Percentiles rank a stretch among this genome's conserved stretches.
Conservation (phyloP, 2,329 filamentous ascomycete species). For the Diaporthe sp. region DNA sequence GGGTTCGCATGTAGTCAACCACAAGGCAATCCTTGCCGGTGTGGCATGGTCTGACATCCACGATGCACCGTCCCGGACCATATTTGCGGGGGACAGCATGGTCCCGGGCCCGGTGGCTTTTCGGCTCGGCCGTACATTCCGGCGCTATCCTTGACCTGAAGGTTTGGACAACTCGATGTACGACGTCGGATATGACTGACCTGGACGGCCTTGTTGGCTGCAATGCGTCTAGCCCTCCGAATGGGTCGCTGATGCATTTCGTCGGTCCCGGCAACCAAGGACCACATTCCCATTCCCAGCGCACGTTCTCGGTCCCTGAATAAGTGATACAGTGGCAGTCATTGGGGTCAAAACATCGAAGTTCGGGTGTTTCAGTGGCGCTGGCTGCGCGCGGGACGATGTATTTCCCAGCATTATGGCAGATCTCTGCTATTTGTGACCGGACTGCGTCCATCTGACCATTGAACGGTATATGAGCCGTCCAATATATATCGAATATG, state of each 20-base stretch:
- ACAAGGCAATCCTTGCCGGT: not conserved
- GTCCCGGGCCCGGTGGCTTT: no score
- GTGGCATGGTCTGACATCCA: constrained; percentile 25
- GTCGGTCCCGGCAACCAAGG: not conserved
- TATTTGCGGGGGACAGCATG: no score
- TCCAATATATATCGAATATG: not conserved
- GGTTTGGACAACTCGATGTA: no score
- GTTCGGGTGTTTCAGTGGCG: not conserved
- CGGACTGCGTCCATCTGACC: not conserved
- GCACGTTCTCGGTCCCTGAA: not conserved
- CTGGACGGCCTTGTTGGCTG: not conserved
- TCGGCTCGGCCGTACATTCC: no score
- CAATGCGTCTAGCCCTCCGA: not conserved
- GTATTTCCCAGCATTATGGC: not conserved
- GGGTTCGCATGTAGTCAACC: no score
- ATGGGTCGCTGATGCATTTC: not conserved
- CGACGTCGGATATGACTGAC: no score
- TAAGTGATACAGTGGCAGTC: constrained; percentile 10
- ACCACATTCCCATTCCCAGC: constrained; percentile 2
- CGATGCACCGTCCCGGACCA: not conserved
- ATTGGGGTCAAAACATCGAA: constrained; percentile 33
- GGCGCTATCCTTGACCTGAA: no score
- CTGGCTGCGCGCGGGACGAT: not conserved
- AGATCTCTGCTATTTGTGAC: no score
- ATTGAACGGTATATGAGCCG: constrained; percentile 1